These are phyloP conservation scores for Labyrinthula sp. DNA, from an alignment of 352 stramenopile species.

Conservation along the genomic window DNA sequence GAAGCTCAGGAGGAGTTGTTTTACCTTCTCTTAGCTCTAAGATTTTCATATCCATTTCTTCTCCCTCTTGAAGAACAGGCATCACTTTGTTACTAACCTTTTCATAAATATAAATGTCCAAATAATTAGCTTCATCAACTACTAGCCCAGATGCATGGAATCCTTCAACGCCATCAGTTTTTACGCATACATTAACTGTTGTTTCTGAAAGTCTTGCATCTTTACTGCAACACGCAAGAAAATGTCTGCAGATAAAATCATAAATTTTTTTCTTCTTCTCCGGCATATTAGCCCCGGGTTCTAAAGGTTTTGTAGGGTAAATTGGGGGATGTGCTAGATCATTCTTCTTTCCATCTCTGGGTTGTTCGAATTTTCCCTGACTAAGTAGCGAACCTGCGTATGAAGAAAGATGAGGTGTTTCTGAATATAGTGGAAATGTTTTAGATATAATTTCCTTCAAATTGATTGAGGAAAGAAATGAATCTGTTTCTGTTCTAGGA, in stretches of 20 bases:
- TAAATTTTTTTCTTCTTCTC: slow-evolving; percentile 76
- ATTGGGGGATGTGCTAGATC: slow-evolving; percentile 95
- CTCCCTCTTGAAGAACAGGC: slow-evolving; percentile 50
- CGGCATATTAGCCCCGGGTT: no score
- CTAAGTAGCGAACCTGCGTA: slow-evolving; percentile 51
- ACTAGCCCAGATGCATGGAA: slow-evolving; percentile 66
- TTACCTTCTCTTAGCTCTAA: slow-evolving; percentile 37
- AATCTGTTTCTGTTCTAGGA: slow-evolving; percentile 95
- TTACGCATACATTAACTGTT: slow-evolving; percentile 21
- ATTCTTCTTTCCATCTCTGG: slow-evolving; percentile 66
- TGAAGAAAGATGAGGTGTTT: no score
- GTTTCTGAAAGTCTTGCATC: slow-evolving; percentile 15
- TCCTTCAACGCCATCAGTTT: slow-evolving; percentile 43
- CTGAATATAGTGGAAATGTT: no score
- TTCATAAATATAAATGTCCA: slow-evolving; percentile 82
- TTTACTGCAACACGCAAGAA: slow-evolving; percentile 64
- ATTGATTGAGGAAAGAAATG: slow-evolving; percentile 77
- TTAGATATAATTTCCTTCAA: slow-evolving; percentile 52
- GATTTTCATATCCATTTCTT: slow-evolving; percentile 44
- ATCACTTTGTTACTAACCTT: slow-evolving; percentile 58
- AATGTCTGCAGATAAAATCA: slow-evolving; percentile 86
- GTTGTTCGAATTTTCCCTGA: slow-evolving; percentile 48
- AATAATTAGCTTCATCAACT: slow-evolving; percentile 68
- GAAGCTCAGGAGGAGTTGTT: slow-evolving; percentile 55
- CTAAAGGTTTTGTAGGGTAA: slow-evolving; percentile 60